Percentiles rank a stretch among this genome's conserved stretches.
These are phyloP conservation scores for Hymenoscyphus scutula DNA, from an alignment of 2,329 filamentous ascomycete species.

Conservation along the genomic window DNA sequence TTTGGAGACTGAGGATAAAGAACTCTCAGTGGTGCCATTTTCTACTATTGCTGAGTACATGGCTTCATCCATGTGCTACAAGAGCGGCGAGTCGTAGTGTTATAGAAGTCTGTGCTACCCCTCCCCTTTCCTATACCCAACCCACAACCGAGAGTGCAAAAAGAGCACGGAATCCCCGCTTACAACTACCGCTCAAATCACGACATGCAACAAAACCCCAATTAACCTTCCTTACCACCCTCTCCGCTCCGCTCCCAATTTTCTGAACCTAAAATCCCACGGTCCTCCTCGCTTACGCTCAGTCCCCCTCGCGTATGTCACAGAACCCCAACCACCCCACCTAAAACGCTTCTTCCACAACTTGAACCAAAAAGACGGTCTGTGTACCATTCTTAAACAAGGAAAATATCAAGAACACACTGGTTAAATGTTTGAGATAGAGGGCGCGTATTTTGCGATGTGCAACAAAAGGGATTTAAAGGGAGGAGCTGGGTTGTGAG, in stretches of 20 bases:
- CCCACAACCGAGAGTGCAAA: background rate
- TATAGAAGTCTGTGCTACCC: background rate
- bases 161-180: background rate
- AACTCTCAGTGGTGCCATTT: too few relatives aligned
- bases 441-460: slow-evolving; percentile 4
- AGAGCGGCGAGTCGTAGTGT: too few relatives aligned
- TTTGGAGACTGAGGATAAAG: background rate
- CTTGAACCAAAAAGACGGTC: background rate
- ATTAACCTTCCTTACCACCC: background rate
- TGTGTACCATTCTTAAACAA: background rate
- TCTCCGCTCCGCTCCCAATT: background rate
- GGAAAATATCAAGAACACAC: background rate
- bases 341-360: too few relatives aligned
- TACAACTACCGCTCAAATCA: background rate
- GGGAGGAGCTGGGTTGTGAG: too few relatives aligned
- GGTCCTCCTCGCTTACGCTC: background rate
- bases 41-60: too few relatives aligned
- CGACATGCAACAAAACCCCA: background rate
- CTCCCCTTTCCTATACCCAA: background rate
- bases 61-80: too few relatives aligned
- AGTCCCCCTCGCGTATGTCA: background rate
- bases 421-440: background rate
- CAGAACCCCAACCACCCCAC: too few relatives aligned
- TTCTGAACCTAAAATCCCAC: background rate
- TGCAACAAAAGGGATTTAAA: background rate